phyloP scores from a whole-genome alignment of 2,329 filamentous ascomycete genomes.

The Botryosphaeria agaves region DNA sequence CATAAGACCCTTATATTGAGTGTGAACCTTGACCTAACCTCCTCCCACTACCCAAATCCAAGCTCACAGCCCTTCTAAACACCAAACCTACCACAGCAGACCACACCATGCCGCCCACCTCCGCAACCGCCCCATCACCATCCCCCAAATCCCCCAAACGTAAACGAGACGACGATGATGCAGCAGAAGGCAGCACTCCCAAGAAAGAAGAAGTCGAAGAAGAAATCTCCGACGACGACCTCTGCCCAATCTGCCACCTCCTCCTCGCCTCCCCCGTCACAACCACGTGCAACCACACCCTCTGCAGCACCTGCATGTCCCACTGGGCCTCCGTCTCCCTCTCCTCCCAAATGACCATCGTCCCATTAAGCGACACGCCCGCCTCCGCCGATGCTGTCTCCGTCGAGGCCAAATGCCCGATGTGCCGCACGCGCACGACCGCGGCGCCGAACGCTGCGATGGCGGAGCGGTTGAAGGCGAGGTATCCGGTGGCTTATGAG shows the following conservation, averaged over 20 bases:
- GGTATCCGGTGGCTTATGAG: conserved; percentile 19
- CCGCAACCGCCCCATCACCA: no score
- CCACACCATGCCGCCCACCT: no score
- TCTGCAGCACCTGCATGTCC: conserved; percentile 28
- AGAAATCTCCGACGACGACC: conserved; percentile 20
- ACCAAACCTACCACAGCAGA: no score
- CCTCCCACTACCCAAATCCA: no score
- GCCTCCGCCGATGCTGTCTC: conserved; percentile 11
- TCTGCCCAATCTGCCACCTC: conserved; percentile 28
- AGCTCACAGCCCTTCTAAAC: no score
- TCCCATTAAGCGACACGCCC: conserved; percentile 18
- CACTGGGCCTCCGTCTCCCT: conserved; percentile 26
- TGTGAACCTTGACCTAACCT: no score
- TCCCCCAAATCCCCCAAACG: no score
- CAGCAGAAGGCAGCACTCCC: no score
- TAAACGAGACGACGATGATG: no score
- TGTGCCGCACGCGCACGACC: conserved; percentile 25
- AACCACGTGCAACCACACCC: conserved; percentile 24
- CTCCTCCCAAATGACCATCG: conserved; percentile 19
- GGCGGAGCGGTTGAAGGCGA: conserved; percentile 11
- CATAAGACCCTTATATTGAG: no score
- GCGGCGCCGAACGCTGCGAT: conserved; percentile 13
- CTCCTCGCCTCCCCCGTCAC: conserved; percentile 24
- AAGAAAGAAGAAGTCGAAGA: conserved; percentile 4
- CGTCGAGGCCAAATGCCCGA: conserved; percentile 25